Percentiles rank a stretch among this genome's conserved stretches.
Evolutionary conservation across 2,329 filamentous ascomycete genomes (phyloP).

Genomic region (Penicillium aurantiogriseum): DNA sequence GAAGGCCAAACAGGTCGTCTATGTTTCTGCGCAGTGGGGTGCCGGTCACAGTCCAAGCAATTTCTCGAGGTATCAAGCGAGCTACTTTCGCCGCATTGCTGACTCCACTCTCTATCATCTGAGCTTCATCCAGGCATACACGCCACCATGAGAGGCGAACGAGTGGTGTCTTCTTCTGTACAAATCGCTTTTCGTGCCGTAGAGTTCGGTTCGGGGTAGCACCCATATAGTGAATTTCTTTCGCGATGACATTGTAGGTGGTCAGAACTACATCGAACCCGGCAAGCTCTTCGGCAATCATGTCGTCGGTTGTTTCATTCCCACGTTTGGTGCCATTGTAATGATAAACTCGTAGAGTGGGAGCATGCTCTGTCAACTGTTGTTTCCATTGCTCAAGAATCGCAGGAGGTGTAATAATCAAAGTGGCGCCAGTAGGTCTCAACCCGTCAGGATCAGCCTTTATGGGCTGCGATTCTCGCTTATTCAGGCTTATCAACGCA

Average conservation of each 20-base stretch:
- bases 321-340: constrained; percentile 55
- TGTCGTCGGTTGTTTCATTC: constrained; percentile 35
- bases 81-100: constrained; percentile 80
- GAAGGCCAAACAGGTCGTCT: constrained; percentile 73
- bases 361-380: constrained; percentile 59
- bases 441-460: constrained; percentile 26
- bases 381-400: constrained; percentile 64
- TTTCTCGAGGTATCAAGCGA: constrained; percentile 73
- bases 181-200: constrained; percentile 62
- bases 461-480: constrained; percentile 22
- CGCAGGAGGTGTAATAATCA: constrained; percentile 62
- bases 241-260: constrained; percentile 68
- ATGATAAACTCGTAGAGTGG: constrained; percentile 54
- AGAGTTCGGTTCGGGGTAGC: constrained; percentile 70
- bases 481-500: constrained; percentile 45
- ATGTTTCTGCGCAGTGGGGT: constrained; percentile 83
- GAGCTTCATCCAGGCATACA: constrained; percentile 67
- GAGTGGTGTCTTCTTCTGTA: constrained; percentile 69
- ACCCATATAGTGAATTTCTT: constrained; percentile 74
- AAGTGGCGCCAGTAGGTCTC: constrained; percentile 52
- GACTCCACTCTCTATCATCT: constrained; percentile 90
- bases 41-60: constrained; percentile 89
- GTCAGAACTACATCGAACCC: constrained; percentile 59
- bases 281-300: constrained; percentile 49
- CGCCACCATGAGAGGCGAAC: constrained; percentile 86